Evolutionary conservation across 1,139 yeast genomes (phyloP), one percentile per base, ranked within the genome.

Genomic region (Candida pseudocylindracea): DNA sequence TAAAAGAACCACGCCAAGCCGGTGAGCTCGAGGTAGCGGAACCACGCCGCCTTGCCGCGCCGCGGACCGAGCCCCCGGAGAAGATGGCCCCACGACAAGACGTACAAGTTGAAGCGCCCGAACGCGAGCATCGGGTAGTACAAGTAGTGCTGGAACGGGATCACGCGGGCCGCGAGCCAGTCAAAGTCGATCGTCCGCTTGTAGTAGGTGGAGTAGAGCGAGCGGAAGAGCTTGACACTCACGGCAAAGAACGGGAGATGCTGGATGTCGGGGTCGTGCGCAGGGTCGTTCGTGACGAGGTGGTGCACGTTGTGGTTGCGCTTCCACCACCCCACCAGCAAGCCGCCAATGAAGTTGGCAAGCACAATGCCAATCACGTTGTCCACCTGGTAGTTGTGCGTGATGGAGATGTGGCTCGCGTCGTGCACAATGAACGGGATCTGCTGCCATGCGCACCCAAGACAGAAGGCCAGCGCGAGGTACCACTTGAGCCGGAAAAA

Each of bases 251-350:
- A 81, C 2, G 94, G 94, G 39, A 81, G 51, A 51, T 81, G 94
- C 50, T 83, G 94, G 45, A 81, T 83, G 53, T 81, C 94, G 0
- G 94, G 94, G 45, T 83, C 94, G 48, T 81, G 93, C 1, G 75
- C 74, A 0, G 94, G 94, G 45, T 81, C 93, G 49, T 81, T 81
- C 11, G 94, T 76, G 35, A 81, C 63, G 36, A 81, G 54, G 50
- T 81, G 94, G 48, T 83, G 94, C 15, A 81, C 92, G 48, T 81
- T 81, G 50, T 81, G 94, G 50, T 78, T 81, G 34, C 88, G 61
- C 45, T 81, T 83, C 94, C 94, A 81, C 94, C 94, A 81, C 2
- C 93, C 93, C 29, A 80, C 50, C 34, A 93, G 78, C 34, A 81
- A 57, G 0, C 94, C 94, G n/a, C 94, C 94, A 36, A 72, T 52